Conservation (phyloP, 2,329 filamentous ascomycete species). For the Fusarium sp. region DNA sequence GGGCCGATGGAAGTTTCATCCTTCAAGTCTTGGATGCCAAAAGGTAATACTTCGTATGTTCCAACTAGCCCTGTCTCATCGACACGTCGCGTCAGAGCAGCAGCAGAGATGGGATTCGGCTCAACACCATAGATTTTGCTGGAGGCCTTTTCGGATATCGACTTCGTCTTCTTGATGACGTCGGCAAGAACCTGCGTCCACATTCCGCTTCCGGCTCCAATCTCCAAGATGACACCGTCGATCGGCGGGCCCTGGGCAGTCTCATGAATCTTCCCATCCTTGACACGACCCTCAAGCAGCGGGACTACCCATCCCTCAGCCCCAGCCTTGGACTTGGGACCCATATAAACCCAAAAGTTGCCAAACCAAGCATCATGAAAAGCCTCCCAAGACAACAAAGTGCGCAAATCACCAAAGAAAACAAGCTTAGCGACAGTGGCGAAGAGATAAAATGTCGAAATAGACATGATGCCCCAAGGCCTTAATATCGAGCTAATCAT, state of each 20-base stretch:
- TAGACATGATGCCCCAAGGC: background rate
- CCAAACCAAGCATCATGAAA: conserved; percentile 6
- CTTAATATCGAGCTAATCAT: background rate
- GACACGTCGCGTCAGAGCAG: background rate
- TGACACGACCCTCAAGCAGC: background rate
- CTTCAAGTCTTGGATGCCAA: background rate
- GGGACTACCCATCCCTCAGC: background rate
- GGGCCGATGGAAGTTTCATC: background rate
- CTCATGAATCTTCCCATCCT: background rate
- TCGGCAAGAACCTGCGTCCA: background rate
- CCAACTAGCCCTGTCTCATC: background rate
- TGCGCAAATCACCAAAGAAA: background rate
- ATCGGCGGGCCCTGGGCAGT: background rate
- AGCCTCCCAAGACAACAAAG: conserved; percentile 1
- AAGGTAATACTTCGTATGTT: background rate
- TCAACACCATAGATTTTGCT: conserved; percentile 1
- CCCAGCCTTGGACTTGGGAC: background rate
- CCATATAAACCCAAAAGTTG: background rate
- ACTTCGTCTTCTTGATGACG: background rate
- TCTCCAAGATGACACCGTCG: background rate
- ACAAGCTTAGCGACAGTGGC: background rate
- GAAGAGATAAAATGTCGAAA: background rate
- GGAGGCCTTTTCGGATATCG: background rate
- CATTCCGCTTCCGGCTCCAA: conserved; percentile 5
- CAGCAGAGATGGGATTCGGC: conserved; percentile 1